Evolutionary conservation across 768 basidiomycete species (phyloP).

Genomic region (Hericium alpestre): DNA sequence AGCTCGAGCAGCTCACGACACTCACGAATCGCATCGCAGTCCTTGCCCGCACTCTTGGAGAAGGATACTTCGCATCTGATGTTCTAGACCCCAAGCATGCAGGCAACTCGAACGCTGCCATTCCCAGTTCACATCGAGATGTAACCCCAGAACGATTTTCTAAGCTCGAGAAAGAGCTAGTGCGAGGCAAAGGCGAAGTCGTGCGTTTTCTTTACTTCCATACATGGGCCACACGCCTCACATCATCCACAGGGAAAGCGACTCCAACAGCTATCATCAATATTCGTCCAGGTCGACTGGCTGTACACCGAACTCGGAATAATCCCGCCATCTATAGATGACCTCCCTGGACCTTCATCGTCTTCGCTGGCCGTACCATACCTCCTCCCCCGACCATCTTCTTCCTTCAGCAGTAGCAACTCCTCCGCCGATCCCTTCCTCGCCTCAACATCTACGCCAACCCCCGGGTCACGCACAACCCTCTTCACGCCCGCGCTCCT

Average conservation of each 20-base stretch:
- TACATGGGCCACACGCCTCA: neutral
- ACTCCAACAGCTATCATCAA: constrained; percentile 47
- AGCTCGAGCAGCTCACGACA: constrained; percentile 64
- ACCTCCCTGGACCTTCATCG: constrained; percentile 26
- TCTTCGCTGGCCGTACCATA: constrained; percentile 19
- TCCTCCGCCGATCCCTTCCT: constrained; percentile 27
- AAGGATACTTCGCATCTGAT: constrained; percentile 48
- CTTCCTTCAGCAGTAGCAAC: constrained; percentile 20
- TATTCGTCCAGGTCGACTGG: constrained; percentile 73
- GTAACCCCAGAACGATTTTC: constrained; percentile 75
- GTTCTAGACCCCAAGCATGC: constrained; percentile 37
- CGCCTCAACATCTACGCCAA: constrained; percentile 27
- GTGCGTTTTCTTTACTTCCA: constrained; percentile 32
- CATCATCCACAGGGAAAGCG: constrained; percentile 45
- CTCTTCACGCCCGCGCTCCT: constrained; percentile 24
- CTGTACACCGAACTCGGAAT: constrained; percentile 77
- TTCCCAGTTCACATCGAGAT: constrained; percentile 38
- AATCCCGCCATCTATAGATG: constrained; percentile 44
- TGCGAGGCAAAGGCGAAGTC: constrained; percentile 78
- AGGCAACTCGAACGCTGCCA: constrained; percentile 16
- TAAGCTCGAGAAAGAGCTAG: constrained; percentile 74
- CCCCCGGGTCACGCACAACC: constrained; percentile 16
- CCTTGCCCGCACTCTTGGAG: constrained; percentile 51
- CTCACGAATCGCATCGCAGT: constrained; percentile 54
- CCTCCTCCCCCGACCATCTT: constrained; percentile 21